Percentiles rank a stretch among this genome's conserved stretches.
Conservation (phyloP, 2,329 filamentous ascomycete species). For the Nigrospora sphaerica region DNA sequence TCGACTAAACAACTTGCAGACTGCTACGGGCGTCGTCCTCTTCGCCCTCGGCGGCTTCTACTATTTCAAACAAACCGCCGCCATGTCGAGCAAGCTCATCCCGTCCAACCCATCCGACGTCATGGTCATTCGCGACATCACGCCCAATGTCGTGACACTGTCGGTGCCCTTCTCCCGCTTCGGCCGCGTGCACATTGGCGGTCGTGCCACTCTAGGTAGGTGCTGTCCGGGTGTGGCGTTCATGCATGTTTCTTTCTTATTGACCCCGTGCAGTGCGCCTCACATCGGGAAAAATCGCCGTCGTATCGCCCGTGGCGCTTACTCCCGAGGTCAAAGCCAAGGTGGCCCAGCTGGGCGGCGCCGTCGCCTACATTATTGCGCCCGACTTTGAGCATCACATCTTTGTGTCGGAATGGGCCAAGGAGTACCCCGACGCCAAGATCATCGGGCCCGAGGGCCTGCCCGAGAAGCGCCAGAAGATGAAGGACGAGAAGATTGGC, state of each 20-base stretch:
- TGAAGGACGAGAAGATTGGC: conserved; percentile 47
- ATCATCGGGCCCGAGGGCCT: conserved; percentile 80
- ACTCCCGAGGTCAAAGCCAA: conserved; percentile 65
- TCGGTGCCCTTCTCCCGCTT: conserved; percentile 81
- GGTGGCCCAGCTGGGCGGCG: conserved; percentile 56
- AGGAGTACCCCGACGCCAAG: conserved; percentile 69
- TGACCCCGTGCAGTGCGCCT: conserved; percentile 56
- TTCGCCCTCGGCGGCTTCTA: neutral
- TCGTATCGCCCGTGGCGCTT: conserved; percentile 87
- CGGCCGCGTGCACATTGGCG: conserved; percentile 74
- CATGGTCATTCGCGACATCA: conserved; percentile 85
- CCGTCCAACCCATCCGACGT: conserved; percentile 68
- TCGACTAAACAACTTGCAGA: neutral
- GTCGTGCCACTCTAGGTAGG: conserved; percentile 76
- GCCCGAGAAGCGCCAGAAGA: conserved; percentile 68
- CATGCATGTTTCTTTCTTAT: conserved; percentile 3
- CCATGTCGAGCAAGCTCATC: conserved; percentile 58
- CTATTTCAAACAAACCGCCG: conserved; percentile 7
- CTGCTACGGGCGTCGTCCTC: neutral
- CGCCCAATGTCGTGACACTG: conserved; percentile 69
- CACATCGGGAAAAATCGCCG: conserved; percentile 67
- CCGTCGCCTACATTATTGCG: conserved; percentile 78
- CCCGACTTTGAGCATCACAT: conserved; percentile 93
- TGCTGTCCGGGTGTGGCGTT: conserved; percentile 1
- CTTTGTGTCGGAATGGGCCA: conserved; percentile 79